phyloP scores from a whole-genome alignment of 2,329 filamentous ascomycete genomes.

The Stagonosporopsis tanaceti region DNA sequence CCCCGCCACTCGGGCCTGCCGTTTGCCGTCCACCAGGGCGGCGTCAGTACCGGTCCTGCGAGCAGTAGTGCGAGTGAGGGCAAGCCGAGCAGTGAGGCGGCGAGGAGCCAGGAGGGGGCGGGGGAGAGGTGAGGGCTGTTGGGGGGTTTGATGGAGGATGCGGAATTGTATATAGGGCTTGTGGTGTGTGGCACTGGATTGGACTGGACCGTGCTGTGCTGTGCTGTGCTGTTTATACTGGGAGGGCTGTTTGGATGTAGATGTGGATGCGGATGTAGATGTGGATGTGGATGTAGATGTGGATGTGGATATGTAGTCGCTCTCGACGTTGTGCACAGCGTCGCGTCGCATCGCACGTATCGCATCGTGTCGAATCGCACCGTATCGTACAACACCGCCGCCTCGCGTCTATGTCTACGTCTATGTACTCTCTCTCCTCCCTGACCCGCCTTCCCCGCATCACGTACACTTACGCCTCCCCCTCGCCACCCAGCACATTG shows the following conservation, averaged over 20 bases:
- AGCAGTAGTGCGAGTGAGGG: constrained; percentile 43
- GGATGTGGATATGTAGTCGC: background rate
- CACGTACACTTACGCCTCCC: constrained; percentile 21
- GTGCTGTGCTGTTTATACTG: background rate
- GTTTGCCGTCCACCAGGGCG: constrained; percentile 16
- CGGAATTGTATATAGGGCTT: constrained; percentile 7
- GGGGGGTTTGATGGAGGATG: too few species aligned
- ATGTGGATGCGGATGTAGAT: too few species aligned
- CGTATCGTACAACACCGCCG: constrained; percentile 7
- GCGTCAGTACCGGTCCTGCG: constrained; percentile 14
- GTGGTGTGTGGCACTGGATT: background rate
- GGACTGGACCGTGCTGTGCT: background rate
- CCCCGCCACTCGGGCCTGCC: constrained; percentile 29
- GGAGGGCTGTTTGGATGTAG: background rate
- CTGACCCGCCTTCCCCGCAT: background rate
- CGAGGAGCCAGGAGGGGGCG: constrained; percentile 31
- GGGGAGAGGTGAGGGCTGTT: constrained; percentile 29
- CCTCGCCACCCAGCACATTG: constrained; percentile 69
- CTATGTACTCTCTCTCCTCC: background rate
- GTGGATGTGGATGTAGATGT: too few species aligned
- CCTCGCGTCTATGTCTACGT: background rate
- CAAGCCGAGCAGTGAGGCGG: constrained; percentile 44
- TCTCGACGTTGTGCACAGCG: background rate
- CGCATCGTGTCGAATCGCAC: background rate
- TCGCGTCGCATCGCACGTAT: constrained; percentile 3